Evolutionary conservation across 441 rosid genomes (phyloP).

Genomic region (Bocquillonia castaneifolia): DNA sequence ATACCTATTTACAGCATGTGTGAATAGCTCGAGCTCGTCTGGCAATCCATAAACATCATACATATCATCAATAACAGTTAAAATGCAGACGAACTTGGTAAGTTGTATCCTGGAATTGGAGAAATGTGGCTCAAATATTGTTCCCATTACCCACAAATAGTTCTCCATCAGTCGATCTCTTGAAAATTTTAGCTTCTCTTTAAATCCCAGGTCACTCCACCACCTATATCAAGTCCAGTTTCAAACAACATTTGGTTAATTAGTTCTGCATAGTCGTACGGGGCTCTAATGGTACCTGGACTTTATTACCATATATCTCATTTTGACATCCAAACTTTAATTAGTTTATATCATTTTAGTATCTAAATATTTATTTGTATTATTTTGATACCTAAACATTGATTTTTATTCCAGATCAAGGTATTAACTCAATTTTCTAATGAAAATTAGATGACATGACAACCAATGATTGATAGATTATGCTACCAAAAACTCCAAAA

Average conservation of each 20-base stretch:
- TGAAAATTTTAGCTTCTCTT: constrained; percentile 16
- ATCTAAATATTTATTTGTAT: too few relatives aligned
- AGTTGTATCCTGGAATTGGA: constrained; percentile 20
- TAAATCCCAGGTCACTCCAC: constrained; percentile 29
- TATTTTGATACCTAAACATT: too few relatives aligned
- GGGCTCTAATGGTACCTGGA: too few relatives aligned
- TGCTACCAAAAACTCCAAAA: too few relatives aligned
- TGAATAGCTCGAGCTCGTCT: constrained; percentile 33
- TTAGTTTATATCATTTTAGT: too few relatives aligned
- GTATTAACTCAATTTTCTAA: too few relatives aligned
- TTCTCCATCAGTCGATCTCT: constrained; percentile 34
- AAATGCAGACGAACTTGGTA: constrained; percentile 21
- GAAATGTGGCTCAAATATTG: constrained; percentile 19
- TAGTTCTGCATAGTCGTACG: too few relatives aligned
- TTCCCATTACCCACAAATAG: constrained; percentile 27
- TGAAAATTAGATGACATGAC: too few relatives aligned
- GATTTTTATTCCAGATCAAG: too few relatives aligned
- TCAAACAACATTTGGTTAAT: neutral
- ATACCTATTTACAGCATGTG: constrained; percentile 26
- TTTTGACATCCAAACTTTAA: too few relatives aligned
- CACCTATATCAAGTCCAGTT: constrained; percentile 22
- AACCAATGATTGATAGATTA: too few relatives aligned
- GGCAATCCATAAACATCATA: constrained; percentile 34
- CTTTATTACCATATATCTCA: too few relatives aligned
- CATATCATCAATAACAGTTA: constrained; percentile 31